Percentiles rank a stretch among this genome's conserved stretches.
Evolutionary conservation across 345 rosid species (phyloP).

Genomic region (Murraya koenigii): DNA sequence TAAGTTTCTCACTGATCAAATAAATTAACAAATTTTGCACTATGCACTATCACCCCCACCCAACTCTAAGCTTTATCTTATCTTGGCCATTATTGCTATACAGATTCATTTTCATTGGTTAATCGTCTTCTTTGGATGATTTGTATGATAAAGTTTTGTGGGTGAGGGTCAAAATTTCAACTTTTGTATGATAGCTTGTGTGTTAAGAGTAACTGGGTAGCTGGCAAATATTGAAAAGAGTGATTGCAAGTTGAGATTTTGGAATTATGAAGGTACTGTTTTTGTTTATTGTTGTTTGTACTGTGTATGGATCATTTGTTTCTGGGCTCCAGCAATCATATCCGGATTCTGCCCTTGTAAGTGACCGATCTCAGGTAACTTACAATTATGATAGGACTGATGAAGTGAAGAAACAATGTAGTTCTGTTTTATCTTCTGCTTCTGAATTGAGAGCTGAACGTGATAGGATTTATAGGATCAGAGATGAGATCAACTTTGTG

Average conservation of each 20-base stretch:
- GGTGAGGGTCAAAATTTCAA: slow-evolving; percentile 1
- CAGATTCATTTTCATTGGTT: neutral
- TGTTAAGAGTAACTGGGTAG: slow-evolving; percentile 10
- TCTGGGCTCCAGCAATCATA: slow-evolving; percentile 20
- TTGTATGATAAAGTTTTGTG: slow-evolving; percentile 12
- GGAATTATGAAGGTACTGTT: slow-evolving; percentile 26
- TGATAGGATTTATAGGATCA: slow-evolving; percentile 36
- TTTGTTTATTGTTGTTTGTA: slow-evolving; percentile 25
- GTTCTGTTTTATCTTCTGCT: slow-evolving; percentile 56
- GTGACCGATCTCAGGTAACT: slow-evolving; percentile 21
- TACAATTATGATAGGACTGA: slow-evolving; percentile 56
- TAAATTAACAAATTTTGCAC: neutral
- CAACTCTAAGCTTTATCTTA: neutral
- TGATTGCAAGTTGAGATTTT: slow-evolving; percentile 7
- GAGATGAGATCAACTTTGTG: slow-evolving; percentile 41
- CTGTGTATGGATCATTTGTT: slow-evolving; percentile 23
- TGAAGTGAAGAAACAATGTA: slow-evolving; percentile 63
- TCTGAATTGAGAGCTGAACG: slow-evolving; percentile 42
- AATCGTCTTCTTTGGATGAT: neutral
- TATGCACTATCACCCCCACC: neutral
- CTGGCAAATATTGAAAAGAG: slow-evolving; percentile 5
- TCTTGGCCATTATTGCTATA: neutral
- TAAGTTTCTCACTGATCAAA: neutral
- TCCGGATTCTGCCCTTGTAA: slow-evolving; percentile 15
- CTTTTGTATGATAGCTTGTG: neutral